Percentiles rank a stretch among this genome's conserved stretches.
These are phyloP conservation scores for Phytophthora tubulina DNA, from an alignment of 352 stramenopile species.

Conservation along the genomic window DNA sequence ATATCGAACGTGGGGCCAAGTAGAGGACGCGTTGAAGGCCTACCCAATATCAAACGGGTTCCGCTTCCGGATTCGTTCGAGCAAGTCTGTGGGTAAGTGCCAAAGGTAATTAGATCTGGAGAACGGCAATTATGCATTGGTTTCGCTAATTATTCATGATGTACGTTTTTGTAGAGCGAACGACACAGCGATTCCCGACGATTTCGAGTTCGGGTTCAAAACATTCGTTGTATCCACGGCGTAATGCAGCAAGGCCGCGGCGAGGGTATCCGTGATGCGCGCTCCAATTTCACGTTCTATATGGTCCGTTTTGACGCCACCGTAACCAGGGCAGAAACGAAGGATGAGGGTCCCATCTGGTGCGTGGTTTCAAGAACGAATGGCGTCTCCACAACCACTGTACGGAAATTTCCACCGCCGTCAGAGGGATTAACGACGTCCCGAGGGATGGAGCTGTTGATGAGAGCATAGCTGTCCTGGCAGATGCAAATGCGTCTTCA, in stretches of 20 bases:
- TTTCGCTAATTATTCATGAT: neutral
- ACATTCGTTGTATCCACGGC: constrained; percentile 19
- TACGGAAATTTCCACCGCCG: neutral
- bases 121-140: neutral
- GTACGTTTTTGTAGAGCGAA: neutral
- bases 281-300: constrained; percentile 1
- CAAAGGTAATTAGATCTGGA: neutral
- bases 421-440: constrained; percentile 6
- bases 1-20: neutral
- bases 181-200: neutral
- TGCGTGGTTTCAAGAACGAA: constrained; percentile 7
- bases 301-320: constrained; percentile 7
- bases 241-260: constrained; percentile 8
- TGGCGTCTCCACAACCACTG: constrained; percentile 16
- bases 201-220: constrained; percentile 12
- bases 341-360: neutral
- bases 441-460: neutral
- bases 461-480: neutral
- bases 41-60: neutral
- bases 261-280: neutral
- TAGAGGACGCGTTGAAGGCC: neutral
- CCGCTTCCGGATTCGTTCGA: neutral
- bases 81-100: neutral
- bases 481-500: neutral
- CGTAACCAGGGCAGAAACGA: neutral